Evolutionary conservation across 2,329 filamentous ascomycete genomes (phyloP).

Genomic region (Colletotrichum phormii): DNA sequence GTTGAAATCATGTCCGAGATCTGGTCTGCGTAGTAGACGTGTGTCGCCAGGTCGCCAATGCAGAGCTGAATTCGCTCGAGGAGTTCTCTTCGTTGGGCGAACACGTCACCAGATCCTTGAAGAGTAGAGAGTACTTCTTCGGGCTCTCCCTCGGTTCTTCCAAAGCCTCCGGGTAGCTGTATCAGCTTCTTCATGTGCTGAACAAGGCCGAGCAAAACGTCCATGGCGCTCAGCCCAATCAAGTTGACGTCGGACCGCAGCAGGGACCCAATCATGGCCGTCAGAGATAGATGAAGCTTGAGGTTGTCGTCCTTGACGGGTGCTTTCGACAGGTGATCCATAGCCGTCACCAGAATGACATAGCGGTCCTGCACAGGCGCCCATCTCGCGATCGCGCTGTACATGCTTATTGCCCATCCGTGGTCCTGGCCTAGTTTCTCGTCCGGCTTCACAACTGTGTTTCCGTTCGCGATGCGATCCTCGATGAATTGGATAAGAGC

Average conservation of each 20-base stretch:
- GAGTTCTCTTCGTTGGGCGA: slow-evolving; percentile 71
- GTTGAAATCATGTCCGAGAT: slow-evolving; percentile 93
- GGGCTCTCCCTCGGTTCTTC: slow-evolving; percentile 46
- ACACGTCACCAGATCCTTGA: slow-evolving; percentile 51
- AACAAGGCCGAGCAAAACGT: slow-evolving; percentile 86
- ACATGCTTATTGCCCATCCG: slow-evolving; percentile 86
- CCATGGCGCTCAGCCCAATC: slow-evolving; percentile 96
- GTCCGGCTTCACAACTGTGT: slow-evolving; percentile 63
- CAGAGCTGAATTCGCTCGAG: slow-evolving; percentile 77
- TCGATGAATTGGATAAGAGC: slow-evolving; percentile 82
- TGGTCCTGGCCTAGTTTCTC: slow-evolving; percentile 57
- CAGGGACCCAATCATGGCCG: slow-evolving; percentile 83
- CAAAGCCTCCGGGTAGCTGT: slow-evolving; percentile 64
- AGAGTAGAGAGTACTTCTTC: slow-evolving; percentile 46
- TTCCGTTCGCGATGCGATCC: slow-evolving; percentile 64
- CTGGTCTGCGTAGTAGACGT: slow-evolving; percentile 97
- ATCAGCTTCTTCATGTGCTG: slow-evolving; percentile 85
- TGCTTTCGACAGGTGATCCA: slow-evolving; percentile 79
- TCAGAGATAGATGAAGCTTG: slow-evolving; percentile 78
- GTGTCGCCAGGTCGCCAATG: slow-evolving; percentile 91
- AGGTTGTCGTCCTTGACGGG: slow-evolving; percentile 78
- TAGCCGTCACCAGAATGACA: slow-evolving; percentile 83
- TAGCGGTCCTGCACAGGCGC: slow-evolving; percentile 95
- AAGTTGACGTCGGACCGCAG: slow-evolving; percentile 91
- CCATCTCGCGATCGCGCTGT: slow-evolving; percentile 85